Conservation (phyloP, 139 green algal genomes). For the Desmodesmus armatus region DNA sequence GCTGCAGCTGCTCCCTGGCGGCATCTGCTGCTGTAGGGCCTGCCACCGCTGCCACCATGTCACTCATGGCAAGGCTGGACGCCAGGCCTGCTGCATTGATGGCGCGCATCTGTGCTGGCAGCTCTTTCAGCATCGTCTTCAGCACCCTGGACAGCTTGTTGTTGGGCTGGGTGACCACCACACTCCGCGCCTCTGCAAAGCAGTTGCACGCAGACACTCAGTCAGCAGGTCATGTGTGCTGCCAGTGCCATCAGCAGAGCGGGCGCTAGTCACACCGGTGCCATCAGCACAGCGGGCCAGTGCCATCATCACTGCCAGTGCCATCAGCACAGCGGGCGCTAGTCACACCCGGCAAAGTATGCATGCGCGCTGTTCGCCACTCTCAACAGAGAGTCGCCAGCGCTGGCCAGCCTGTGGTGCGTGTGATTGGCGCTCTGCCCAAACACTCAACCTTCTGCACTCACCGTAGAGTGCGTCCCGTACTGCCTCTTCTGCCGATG, state of each 20-base stretch:
- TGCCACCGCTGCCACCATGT: not conserved
- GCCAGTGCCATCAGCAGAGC: too few relatives aligned
- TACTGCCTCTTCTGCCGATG: conserved; percentile 60
- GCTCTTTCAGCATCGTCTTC: conserved; percentile 62
- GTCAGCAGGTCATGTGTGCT: too few relatives aligned
- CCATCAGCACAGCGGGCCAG: too few relatives aligned
- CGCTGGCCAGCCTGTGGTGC: too few relatives aligned
- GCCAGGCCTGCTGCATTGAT: conserved; percentile 49
- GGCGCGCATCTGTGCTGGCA: conserved; percentile 42
- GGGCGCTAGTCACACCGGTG: too few relatives aligned
- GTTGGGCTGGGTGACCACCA: conserved; percentile 68
- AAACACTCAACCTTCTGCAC: not conserved
- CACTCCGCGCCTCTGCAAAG: conserved; percentile 57
- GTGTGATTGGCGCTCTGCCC: too few relatives aligned
- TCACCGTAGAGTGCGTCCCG: conserved; percentile 59
- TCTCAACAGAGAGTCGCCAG: too few relatives aligned
- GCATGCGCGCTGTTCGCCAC: too few relatives aligned
- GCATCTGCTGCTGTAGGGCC: conserved; percentile 18
- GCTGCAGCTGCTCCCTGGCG: conserved; percentile 42
- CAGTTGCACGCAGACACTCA: not conserved
- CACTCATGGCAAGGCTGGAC: conserved; percentile 44
- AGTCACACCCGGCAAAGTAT: too few relatives aligned
- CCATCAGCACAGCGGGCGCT: too few relatives aligned
- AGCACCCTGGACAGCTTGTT: conserved; percentile 68
- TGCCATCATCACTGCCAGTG: too few relatives aligned